Evolutionary conservation across 2,329 filamentous ascomycete species (phyloP).

Genomic region (Pseudogymnoascus sp.): DNA sequence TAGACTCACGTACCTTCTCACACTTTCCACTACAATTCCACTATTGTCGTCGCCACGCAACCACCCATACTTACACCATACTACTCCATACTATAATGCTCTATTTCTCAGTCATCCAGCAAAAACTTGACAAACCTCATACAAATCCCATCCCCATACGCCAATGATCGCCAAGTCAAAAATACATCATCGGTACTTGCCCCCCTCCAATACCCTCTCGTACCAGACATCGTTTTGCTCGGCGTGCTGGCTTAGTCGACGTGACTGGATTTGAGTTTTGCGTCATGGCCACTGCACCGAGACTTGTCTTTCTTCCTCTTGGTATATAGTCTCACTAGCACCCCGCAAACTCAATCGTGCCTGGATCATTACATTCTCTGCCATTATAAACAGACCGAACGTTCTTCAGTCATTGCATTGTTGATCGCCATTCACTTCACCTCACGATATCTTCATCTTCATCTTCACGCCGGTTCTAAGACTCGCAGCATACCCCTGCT

Average conservation of each 20-base stretch:
- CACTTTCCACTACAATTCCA: background rate
- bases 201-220: background rate
- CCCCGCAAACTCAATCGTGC: background rate
- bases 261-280: constrained; percentile 1
- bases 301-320: background rate
- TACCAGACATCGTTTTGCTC: background rate
- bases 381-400: background rate
- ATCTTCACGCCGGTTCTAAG: background rate
- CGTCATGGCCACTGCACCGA: background rate
- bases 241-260: background rate
- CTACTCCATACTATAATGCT: background rate
- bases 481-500: background rate
- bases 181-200: background rate
- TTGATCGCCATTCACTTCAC: background rate
- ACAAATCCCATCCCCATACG: background rate
- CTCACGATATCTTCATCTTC: background rate
- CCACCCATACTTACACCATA: no score
- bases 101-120: background rate
- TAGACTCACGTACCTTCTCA: background rate
- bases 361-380: background rate
- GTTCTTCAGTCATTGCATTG: background rate
- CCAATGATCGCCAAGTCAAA: background rate
- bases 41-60: background rate
- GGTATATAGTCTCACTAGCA: background rate
- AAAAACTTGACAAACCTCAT: background rate